A percentile compares a stretch with the other conserved stretches of the same genome.
Evolutionary conservation across 352 stramenopile species (phyloP).

Genomic region (Phytophthora tubulina): DNA sequence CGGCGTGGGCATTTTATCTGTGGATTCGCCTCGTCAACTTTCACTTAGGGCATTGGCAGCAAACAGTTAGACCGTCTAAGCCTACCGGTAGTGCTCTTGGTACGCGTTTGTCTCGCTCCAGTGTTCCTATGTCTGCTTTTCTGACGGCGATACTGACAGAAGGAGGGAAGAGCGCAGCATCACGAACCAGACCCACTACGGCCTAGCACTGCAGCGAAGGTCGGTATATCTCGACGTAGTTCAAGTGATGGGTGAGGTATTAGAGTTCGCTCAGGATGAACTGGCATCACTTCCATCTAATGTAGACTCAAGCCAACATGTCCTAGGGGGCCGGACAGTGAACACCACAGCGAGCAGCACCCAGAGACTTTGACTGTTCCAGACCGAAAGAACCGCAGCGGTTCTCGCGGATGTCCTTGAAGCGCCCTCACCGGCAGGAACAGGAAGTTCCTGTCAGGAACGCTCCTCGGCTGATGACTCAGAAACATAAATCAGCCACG

Average conservation of each 20-base stretch:
- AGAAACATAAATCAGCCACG: too few relatives aligned
- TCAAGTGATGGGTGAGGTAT: constrained; percentile 57
- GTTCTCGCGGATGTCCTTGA: too few relatives aligned
- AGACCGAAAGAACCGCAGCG: too few relatives aligned
- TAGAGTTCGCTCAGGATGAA: constrained; percentile 87
- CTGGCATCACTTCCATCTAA: constrained; percentile 5
- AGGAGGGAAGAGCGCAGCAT: constrained; percentile 55
- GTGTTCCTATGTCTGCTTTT: constrained; percentile 73
- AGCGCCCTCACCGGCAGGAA: too few relatives aligned
- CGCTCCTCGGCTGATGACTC: too few relatives aligned
- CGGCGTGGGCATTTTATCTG: too few relatives aligned
- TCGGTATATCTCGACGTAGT: constrained; percentile 93
- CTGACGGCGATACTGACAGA: constrained; percentile 77
- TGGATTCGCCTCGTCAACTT: too few relatives aligned
- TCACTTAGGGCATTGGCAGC: too few relatives aligned
- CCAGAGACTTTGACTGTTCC: too few relatives aligned
- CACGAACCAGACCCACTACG: constrained; percentile 71
- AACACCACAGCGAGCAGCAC: too few relatives aligned
- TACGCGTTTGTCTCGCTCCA: constrained; percentile 71
- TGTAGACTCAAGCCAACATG: constrained; percentile 1
- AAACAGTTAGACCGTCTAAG: background rate
- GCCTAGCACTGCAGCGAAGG: constrained; percentile 72
- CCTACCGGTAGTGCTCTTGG: constrained; percentile 29
- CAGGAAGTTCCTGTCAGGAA: too few relatives aligned
- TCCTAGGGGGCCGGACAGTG: constrained; percentile 27